Conservation (phyloP, 495 filamentous ascomycete species). For the Penicillium odoratum region DNA sequence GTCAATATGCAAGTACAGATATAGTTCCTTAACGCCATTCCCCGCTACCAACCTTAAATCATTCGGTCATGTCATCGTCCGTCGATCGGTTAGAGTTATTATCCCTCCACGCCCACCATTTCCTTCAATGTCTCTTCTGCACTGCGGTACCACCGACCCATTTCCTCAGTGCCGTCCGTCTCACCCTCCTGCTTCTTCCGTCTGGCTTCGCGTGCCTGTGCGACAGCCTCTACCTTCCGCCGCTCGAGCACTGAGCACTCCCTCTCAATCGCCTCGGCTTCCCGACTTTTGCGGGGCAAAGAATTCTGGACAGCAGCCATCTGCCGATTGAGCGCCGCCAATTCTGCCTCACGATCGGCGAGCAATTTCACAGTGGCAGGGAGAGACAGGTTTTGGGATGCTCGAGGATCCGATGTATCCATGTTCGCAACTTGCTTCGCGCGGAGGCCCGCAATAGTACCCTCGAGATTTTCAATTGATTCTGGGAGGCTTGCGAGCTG, state of each 20-base stretch:
- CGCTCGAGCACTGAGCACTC: slow-evolving; percentile 72
- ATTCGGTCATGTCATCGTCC: slow-evolving; percentile 18
- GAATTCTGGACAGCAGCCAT: slow-evolving; percentile 62
- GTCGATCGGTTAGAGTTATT: slow-evolving; percentile 2
- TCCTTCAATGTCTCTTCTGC: slow-evolving; percentile 66
- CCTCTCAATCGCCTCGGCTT: slow-evolving; percentile 67
- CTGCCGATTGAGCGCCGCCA: slow-evolving; percentile 65
- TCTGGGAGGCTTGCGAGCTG: slow-evolving; percentile 61
- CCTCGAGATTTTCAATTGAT: slow-evolving; percentile 62
- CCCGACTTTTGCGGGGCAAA: slow-evolving; percentile 70
- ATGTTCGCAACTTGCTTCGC: slow-evolving; percentile 43
- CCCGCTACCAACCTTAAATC: slow-evolving; percentile 16
- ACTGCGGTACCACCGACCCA: slow-evolving; percentile 78
- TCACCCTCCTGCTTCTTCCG: slow-evolving; percentile 72
- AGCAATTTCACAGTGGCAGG: slow-evolving; percentile 40
- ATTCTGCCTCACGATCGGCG: slow-evolving; percentile 59
- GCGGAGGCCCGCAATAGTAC: slow-evolving; percentile 55
- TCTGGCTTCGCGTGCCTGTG: slow-evolving; percentile 76
- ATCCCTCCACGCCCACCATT: slow-evolving; percentile 57
- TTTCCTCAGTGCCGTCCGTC: slow-evolving; percentile 78
- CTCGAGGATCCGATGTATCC: slow-evolving; percentile 32
- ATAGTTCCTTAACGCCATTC: slow-evolving; percentile 26
- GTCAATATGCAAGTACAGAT: slow-evolving; percentile 4
- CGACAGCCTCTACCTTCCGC: slow-evolving; percentile 63
- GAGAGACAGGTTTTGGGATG: slow-evolving; percentile 44